phyloP scores from a whole-genome alignment of 2,329 filamentous ascomycete species.

The Macrophomina phaseolina region DNA sequence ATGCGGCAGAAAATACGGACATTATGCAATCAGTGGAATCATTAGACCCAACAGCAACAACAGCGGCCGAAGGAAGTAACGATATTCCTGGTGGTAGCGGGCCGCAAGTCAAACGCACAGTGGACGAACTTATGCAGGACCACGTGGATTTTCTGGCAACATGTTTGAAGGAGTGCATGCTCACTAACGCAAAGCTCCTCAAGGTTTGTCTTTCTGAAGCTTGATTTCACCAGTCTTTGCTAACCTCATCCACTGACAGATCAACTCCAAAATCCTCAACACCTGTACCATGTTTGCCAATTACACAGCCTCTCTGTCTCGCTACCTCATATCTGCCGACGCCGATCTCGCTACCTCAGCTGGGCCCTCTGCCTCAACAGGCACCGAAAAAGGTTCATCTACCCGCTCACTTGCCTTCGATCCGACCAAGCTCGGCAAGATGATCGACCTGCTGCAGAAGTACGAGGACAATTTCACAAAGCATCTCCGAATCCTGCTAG shows the following conservation, averaged over 20 bases:
- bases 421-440: slow-evolving; percentile 69
- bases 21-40: slow-evolving; percentile 11
- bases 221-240: slow-evolving; percentile 20
- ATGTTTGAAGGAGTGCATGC: slow-evolving; percentile 97
- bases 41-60: slow-evolving; percentile 1
- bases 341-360: slow-evolving; percentile 39
- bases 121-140: slow-evolving; percentile 98
- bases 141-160: slow-evolving; percentile 98
- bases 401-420: slow-evolving; percentile 52
- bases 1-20: slow-evolving; percentile 41
- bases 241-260: slow-evolving; percentile 60
- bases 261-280: slow-evolving; percentile 95
- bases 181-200: slow-evolving; percentile 93
- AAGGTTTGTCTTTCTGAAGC: slow-evolving; percentile 64
- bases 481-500: slow-evolving; percentile 90
- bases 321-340: slow-evolving; percentile 83
- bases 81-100: slow-evolving; percentile 41
- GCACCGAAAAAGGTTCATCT: slow-evolving; percentile 31
- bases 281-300: slow-evolving; percentile 93
- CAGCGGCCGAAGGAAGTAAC: slow-evolving; percentile 25
- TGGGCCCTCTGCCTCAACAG: slow-evolving; percentile 30
- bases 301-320: slow-evolving; percentile 84
- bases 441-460: slow-evolving; percentile 85
- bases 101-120: slow-evolving; percentile 71
- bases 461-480: slow-evolving; percentile 93